phyloP scores from a whole-genome alignment of 139 green algal genomes.

The Haematococcus sp. region DNA sequence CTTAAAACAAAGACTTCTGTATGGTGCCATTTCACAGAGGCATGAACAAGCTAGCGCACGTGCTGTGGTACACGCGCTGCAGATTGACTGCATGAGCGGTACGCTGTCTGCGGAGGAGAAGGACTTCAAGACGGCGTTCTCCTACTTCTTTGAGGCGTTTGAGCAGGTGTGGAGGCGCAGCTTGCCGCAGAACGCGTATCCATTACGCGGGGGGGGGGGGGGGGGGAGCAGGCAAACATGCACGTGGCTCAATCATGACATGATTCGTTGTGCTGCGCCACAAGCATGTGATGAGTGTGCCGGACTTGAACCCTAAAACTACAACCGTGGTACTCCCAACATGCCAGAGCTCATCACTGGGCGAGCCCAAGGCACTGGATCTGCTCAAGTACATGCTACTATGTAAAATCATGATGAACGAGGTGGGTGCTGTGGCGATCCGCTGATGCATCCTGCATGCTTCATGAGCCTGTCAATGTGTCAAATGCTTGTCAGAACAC shows the following conservation, averaged over 20 bases:
- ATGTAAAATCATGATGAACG: constrained; percentile 76
- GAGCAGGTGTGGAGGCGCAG: constrained; percentile 60
- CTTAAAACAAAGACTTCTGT: too few relatives aligned
- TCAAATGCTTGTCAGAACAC: too few relatives aligned
- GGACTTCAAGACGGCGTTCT: constrained; percentile 98
- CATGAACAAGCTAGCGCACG: too few relatives aligned
- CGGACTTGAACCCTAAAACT: too few relatives aligned
- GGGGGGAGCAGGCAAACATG: too few relatives aligned
- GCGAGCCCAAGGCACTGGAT: constrained; percentile 76
- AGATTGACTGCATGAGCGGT: constrained; percentile 91
- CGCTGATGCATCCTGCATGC: background rate
- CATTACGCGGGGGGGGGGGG: too few relatives aligned
- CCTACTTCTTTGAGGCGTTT: constrained; percentile 99
- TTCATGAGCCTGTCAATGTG: too few relatives aligned
- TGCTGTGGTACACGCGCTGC: constrained; percentile 11
- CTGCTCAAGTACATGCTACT: constrained; percentile 99
- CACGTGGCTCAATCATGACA: background rate
- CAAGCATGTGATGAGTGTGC: too few relatives aligned
- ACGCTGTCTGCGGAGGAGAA: constrained; percentile 96
- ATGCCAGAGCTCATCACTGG: constrained; percentile 44
- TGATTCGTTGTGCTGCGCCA: too few relatives aligned
- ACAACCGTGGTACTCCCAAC: too few relatives aligned
- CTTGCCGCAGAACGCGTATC: background rate
- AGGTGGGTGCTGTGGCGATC: constrained; percentile 12
- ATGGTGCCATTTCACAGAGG: too few relatives aligned